Conservation (phyloP, 2,329 filamentous ascomycete species). For the Nigrospora osmanthi region DNA sequence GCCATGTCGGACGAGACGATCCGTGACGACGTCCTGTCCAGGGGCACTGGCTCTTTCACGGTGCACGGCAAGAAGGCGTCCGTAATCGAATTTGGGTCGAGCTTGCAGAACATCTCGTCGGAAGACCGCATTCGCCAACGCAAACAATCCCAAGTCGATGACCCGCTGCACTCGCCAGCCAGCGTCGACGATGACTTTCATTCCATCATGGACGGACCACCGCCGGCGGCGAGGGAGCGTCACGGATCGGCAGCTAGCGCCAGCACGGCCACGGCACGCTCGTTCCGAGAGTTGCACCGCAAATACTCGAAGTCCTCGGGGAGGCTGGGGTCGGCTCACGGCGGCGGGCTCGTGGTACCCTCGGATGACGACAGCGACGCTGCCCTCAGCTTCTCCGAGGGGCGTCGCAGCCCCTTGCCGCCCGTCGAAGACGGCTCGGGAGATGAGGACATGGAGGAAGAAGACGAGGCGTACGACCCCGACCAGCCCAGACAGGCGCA, state of each 20-base stretch:
- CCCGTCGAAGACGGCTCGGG: slow-evolving; percentile 35
- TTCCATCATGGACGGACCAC: slow-evolving; percentile 37
- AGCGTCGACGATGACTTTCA: slow-evolving; percentile 42
- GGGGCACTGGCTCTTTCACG: slow-evolving; percentile 83
- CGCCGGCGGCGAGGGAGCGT: slow-evolving; percentile 34
- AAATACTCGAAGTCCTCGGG: slow-evolving; percentile 36
- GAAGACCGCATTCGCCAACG: slow-evolving; percentile 65
- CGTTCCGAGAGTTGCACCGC: slow-evolving; percentile 54
- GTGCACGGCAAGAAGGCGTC: slow-evolving; percentile 97
- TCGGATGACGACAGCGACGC: slow-evolving; percentile 54
- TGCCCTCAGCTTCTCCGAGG: slow-evolving; percentile 53
- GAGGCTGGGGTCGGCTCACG: slow-evolving; percentile 26
- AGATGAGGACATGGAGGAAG: slow-evolving; percentile 14
- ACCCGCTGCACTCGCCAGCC: slow-evolving; percentile 27
- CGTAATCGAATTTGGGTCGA: slow-evolving; percentile 91
- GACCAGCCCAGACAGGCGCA: slow-evolving; percentile 19
- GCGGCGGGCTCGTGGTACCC: slow-evolving; percentile 37
- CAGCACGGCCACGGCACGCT: slow-evolving; percentile 59
- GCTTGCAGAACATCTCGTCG: slow-evolving; percentile 69
- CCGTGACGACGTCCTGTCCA: slow-evolving; percentile 62
- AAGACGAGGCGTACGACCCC: slow-evolving; percentile 10
- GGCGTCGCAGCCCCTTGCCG: slow-evolving; percentile 46
- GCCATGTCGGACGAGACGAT: slow-evolving; percentile 38
- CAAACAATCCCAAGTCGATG: slow-evolving; percentile 39
- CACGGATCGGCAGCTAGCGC: slow-evolving; percentile 56